Percentiles rank a stretch among this genome's conserved stretches.
Evolutionary conservation across 2,329 filamentous ascomycete genomes (phyloP).

Genomic region (Apiospora sp.): DNA sequence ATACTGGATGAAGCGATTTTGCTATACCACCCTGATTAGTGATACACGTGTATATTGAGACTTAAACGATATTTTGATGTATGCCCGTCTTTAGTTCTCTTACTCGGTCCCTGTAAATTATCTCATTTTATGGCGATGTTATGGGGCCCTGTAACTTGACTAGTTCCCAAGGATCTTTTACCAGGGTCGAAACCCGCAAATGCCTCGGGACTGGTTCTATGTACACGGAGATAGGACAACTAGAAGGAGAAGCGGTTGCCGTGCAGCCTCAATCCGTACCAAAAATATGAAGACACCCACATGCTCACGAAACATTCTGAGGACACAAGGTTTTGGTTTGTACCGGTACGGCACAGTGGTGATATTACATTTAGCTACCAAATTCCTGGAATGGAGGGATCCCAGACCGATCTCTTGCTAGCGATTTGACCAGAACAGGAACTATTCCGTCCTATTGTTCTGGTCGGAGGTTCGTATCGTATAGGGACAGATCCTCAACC

Average conservation of each 20-base stretch:
- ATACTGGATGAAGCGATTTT: not conserved
- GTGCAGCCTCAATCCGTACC: not conserved
- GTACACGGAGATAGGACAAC: not conserved
- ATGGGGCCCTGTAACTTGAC: not conserved
- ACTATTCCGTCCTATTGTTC: not conserved
- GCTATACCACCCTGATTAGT: not conserved
- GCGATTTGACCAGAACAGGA: conserved; percentile 8
- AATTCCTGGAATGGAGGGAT: conserved; percentile 5
- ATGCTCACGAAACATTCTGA: not conserved
- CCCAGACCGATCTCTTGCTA: conserved; percentile 8
- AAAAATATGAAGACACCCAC: not conserved
- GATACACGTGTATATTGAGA: not conserved
- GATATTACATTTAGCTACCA: conserved; percentile 20
- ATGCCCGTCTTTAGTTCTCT: not conserved
- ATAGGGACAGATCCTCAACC: not conserved
- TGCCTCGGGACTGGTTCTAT: not conserved
- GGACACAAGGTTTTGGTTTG: not conserved
- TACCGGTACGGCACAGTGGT: conserved; percentile 12
- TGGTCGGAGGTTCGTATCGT: not conserved
- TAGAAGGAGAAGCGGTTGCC: not conserved
- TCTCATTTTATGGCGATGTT: not conserved
- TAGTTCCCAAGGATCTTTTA: not conserved
- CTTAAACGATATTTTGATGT: not conserved
- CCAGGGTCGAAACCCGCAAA: not conserved
- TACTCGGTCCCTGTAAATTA: not conserved